These are phyloP conservation scores for Russula ochroleuca DNA, from an alignment of 768 basidiomycete genomes.

Conservation along the genomic window DNA sequence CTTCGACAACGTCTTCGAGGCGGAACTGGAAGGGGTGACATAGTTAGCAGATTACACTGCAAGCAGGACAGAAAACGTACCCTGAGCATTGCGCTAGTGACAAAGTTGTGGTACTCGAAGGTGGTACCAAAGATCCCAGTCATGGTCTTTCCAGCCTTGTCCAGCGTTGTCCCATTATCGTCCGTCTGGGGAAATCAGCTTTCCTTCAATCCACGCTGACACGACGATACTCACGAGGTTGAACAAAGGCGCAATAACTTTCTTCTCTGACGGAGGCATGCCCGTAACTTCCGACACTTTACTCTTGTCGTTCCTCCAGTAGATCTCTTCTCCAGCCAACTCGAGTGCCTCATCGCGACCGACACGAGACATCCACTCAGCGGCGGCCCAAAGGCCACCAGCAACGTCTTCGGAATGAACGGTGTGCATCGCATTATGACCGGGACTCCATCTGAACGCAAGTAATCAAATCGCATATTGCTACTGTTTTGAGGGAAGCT, in stretches of 20 bases:
- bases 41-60: conserved; percentile 8
- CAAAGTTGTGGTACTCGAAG: conserved; percentile 73
- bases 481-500: conserved; percentile 30
- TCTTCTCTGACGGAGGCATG: conserved; percentile 50
- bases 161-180: conserved; percentile 65
- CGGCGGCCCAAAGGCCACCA: conserved; percentile 71
- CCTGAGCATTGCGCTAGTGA: conserved; percentile 65
- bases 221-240: conserved; percentile 53
- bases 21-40: conserved; percentile 43
- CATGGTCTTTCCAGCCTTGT: conserved; percentile 60
- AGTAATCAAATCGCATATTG: neutral
- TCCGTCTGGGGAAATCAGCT: conserved; percentile 50
- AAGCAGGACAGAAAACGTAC: conserved; percentile 35
- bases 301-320: conserved; percentile 66
- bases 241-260: conserved; percentile 72
- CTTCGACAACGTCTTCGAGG: conserved; percentile 68
- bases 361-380: conserved; percentile 64
- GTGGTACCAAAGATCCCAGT: conserved; percentile 73
- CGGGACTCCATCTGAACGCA: conserved; percentile 65
- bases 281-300: conserved; percentile 62
- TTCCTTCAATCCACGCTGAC: conserved; percentile 1
- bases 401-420: conserved; percentile 77
- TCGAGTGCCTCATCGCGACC: conserved; percentile 62
- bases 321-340: conserved; percentile 61
- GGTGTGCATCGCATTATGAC: conserved; percentile 69